Evolutionary conservation across 2,329 filamentous ascomycete genomes (phyloP).

Genomic region (Cordyceps cicadae): DNA sequence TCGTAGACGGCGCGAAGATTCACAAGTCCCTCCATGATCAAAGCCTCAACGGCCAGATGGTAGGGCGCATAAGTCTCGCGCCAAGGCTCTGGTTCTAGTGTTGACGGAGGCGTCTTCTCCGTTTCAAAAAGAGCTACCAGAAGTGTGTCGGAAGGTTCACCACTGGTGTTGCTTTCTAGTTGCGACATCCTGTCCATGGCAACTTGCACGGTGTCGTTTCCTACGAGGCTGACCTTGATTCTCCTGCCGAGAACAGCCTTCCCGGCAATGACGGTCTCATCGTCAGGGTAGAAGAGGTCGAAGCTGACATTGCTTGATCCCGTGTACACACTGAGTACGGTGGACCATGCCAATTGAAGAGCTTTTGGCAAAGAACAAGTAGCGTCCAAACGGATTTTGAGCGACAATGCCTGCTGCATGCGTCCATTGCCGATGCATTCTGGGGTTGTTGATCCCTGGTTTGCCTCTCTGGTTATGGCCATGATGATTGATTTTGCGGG

Average conservation of each 20-base stretch:
- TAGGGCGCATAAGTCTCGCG: not conserved
- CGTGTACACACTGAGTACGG: not conserved
- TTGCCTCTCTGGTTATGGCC: no score
- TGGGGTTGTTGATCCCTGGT: not conserved
- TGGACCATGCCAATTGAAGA: not conserved
- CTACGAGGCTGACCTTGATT: not conserved
- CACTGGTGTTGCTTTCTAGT: not conserved
- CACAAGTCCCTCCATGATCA: not conserved
- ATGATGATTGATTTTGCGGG: not conserved
- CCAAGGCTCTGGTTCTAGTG: not conserved
- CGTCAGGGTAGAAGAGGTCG: not conserved
- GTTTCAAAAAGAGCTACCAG: not conserved
- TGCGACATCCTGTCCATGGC: not conserved
- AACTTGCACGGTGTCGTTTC: not conserved
- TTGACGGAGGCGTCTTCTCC: not conserved
- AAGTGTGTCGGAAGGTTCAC: not conserved
- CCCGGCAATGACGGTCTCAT: not conserved
- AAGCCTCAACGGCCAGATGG: not conserved
- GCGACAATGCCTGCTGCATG: not conserved
- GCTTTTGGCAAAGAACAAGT: not conserved
- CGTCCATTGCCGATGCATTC: not conserved
- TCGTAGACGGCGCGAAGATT: not conserved
- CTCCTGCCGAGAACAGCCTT: not conserved
- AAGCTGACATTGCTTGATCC: not conserved
- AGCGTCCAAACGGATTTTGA: not conserved